These are phyloP conservation scores for Geosmithia flava DNA, from an alignment of 2,329 filamentous ascomycete species.

Conservation along the genomic window DNA sequence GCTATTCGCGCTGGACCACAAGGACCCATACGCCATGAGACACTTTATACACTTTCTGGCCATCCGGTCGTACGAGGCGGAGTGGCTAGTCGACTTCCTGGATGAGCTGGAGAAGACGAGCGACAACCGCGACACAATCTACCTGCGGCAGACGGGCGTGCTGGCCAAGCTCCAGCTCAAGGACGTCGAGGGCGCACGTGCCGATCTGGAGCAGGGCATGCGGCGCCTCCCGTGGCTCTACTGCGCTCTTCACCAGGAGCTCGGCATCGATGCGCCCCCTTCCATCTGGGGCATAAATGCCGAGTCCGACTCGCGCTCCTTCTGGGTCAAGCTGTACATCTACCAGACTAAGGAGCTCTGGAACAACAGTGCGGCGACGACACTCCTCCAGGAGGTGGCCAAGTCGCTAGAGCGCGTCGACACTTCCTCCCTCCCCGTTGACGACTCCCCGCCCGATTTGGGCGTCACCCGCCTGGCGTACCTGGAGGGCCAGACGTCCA, in stretches of 20 bases:
- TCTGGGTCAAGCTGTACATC: conserved; percentile 67
- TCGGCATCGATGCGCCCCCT: conserved; percentile 67
- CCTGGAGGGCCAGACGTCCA: conserved; percentile 58
- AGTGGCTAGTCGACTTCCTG: conserved; percentile 63
- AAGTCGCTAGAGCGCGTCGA: conserved; percentile 37
- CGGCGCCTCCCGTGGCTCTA: conserved; percentile 75
- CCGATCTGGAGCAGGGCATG: conserved; percentile 55
- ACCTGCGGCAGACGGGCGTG: conserved; percentile 65
- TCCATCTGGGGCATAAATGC: conserved; percentile 71
- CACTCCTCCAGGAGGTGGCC: conserved; percentile 58
- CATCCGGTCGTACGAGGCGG: conserved; percentile 64
- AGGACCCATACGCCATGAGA: conserved; percentile 73
- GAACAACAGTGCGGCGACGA: conserved; percentile 63
- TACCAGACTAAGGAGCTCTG: conserved; percentile 70
- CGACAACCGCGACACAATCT: conserved; percentile 36
- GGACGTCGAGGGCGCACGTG: conserved; percentile 51
- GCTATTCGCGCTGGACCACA: conserved; percentile 59
- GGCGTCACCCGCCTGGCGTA: conserved; percentile 64
- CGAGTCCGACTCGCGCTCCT: conserved; percentile 44
- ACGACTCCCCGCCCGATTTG: conserved; percentile 25
- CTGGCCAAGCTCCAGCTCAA: conserved; percentile 65
- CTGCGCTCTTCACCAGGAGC: conserved; percentile 63
- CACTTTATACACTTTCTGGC: conserved; percentile 76
- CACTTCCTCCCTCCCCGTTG: conserved; percentile 19
- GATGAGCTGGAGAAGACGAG: conserved; percentile 25